These are phyloP conservation scores for Drechslerella dactyloides DNA, from an alignment of 2,329 filamentous ascomycete genomes.

Conservation along the genomic window DNA sequence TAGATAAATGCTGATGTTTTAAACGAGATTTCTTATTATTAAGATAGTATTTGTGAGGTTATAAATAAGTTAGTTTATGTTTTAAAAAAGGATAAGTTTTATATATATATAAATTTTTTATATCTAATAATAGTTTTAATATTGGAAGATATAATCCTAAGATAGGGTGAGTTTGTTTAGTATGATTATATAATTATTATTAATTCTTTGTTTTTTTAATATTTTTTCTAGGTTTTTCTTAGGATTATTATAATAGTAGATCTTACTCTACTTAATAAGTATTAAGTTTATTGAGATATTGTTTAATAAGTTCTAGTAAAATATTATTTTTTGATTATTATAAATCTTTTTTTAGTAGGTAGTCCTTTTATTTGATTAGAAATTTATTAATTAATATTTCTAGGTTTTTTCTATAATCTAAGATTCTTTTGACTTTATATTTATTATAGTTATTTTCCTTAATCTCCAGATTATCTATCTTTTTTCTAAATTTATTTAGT, in stretches of 20 bases:
- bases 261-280: no score
- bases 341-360: not conserved
- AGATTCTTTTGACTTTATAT: slow-evolving; percentile 2
- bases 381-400: not conserved
- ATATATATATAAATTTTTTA: slow-evolving; percentile 3
- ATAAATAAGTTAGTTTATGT: slow-evolving; percentile 5
- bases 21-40: not conserved
- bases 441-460: slow-evolving; percentile 2
- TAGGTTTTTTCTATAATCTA: not conserved
- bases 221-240: no score
- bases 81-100: slow-evolving; percentile 1
- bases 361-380: slow-evolving; percentile 5
- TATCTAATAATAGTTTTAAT: not conserved
- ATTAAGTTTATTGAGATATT: no score
- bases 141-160: slow-evolving; percentile 1
- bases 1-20: not conserved
- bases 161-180: not conserved
- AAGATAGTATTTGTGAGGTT: slow-evolving; percentile 5
- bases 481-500: not conserved
- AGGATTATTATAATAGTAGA: no score
- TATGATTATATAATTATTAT: no score
- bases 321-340: no score
- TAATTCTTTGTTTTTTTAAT: no score
- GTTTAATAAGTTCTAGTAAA: no score
- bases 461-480: not conserved